These are phyloP conservation scores for Nicotiana tomentosiformis DNA, from an alignment of 257 asterid genomes.

Conservation along the genomic window DNA sequence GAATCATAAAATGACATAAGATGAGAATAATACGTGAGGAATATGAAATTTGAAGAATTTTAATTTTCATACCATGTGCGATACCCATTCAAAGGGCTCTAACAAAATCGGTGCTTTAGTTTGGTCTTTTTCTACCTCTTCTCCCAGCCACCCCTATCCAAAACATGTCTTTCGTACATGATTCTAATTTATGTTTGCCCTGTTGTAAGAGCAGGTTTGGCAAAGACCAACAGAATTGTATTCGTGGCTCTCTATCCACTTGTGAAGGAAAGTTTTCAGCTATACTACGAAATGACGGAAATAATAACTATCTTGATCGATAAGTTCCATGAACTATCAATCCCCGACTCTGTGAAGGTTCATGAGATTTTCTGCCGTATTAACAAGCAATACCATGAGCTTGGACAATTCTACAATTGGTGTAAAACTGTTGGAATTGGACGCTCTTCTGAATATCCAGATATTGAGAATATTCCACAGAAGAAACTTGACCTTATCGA, in stretches of 20 bases:
- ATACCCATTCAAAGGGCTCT: neutral
- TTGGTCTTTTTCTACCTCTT: neutral
- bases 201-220: constrained; percentile 39
- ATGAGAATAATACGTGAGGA: neutral
- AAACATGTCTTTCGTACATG: neutral
- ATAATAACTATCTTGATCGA: constrained; percentile 57
- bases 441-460: constrained; percentile 75
- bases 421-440: constrained; percentile 56
- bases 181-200: neutral
- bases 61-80: neutral
- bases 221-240: constrained; percentile 58
- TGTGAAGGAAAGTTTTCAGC: constrained; percentile 70
- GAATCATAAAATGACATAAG: neutral
- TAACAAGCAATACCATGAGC: constrained; percentile 76
- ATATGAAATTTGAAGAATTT: neutral
- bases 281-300: constrained; percentile 62
- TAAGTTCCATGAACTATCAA: constrained; percentile 68
- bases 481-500: constrained; percentile 83
- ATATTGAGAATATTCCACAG: constrained; percentile 63
- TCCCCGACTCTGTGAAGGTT: constrained; percentile 60
- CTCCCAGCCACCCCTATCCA: neutral
- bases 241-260: constrained; percentile 67
- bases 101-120: neutral
- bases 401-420: constrained; percentile 68
- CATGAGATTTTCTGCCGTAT: constrained; percentile 62